phyloP scores from a whole-genome alignment of 805 yeast genomes.

The Kodamaea jinghongensis region DNA sequence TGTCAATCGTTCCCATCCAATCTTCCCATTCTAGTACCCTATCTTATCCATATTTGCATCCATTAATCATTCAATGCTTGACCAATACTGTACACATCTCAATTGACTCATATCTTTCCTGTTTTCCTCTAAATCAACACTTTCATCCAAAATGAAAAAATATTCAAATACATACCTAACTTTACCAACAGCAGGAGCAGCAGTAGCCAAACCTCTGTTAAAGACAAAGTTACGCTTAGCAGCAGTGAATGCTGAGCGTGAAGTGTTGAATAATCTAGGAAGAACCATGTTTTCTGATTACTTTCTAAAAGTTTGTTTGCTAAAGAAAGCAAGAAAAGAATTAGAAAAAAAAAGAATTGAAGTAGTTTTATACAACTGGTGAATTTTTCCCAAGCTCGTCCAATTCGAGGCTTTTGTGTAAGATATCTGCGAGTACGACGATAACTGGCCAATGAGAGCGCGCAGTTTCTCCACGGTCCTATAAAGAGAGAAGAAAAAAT shows the following conservation, averaged over 20 bases:
- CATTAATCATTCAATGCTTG: not conserved
- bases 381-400: conserved; percentile 4
- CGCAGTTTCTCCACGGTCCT: conserved; percentile 7
- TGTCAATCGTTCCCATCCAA: no score
- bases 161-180: conserved; percentile 65
- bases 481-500: conserved; percentile 5
- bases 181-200: conserved; percentile 75
- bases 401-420: not conserved
- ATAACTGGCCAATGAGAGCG: conserved; percentile 6
- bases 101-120: not conserved
- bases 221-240: conserved; percentile 79
- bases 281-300: conserved; percentile 44
- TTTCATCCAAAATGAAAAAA: not conserved
- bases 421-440: not conserved
- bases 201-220: conserved; percentile 75
- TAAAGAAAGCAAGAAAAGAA: conserved; percentile 9
- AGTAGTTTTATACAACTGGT: conserved; percentile 10
- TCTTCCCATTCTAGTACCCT: no score
- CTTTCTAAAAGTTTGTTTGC: conserved; percentile 11
- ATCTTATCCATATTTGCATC: no score
- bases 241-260: conserved; percentile 86
- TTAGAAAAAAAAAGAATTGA: conserved; percentile 8
- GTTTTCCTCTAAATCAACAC: not conserved
- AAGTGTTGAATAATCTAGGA: conserved; percentile 51
- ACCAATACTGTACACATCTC: not conserved